Percentiles rank a stretch among this genome's conserved stretches.
phyloP scores from a whole-genome alignment of 148 eudicot genomes.

The Cornus suecica region DNA sequence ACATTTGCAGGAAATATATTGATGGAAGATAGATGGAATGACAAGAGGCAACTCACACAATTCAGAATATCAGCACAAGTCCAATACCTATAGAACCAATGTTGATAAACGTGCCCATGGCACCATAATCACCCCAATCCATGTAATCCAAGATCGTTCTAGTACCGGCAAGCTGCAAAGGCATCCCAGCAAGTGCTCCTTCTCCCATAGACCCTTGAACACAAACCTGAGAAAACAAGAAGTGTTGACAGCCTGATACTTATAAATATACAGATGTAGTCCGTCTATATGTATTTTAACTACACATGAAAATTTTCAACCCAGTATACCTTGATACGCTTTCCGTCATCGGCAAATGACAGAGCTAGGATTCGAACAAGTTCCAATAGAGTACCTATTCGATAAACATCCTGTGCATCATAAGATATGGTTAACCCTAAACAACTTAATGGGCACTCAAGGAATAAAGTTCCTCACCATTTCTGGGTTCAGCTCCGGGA shows the following conservation, averaged over 20 bases:
- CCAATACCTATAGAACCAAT: constrained; percentile 83
- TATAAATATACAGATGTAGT: background rate
- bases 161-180: constrained; percentile 90
- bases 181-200: constrained; percentile 95
- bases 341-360: constrained; percentile 94
- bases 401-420: constrained; percentile 86
- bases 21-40: background rate
- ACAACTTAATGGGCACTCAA: constrained; percentile 2
- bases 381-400: constrained; percentile 98
- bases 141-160: constrained; percentile 84
- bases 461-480: constrained; percentile 48
- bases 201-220: constrained; percentile 99
- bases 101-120: constrained; percentile 81
- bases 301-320: constrained; percentile 11
- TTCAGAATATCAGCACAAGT: background rate
- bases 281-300: background rate
- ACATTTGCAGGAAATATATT: background rate
- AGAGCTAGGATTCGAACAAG: constrained; percentile 84
- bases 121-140: constrained; percentile 99
- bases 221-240: constrained; percentile 55
- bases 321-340: constrained; percentile 70
- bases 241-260: background rate
- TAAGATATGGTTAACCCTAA: constrained; percentile 27
- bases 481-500: constrained; percentile 92
- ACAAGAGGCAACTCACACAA: background rate